Base-by-base conservation (phyloP, 148 eudicot species). In the Camellia japonica region DNA sequence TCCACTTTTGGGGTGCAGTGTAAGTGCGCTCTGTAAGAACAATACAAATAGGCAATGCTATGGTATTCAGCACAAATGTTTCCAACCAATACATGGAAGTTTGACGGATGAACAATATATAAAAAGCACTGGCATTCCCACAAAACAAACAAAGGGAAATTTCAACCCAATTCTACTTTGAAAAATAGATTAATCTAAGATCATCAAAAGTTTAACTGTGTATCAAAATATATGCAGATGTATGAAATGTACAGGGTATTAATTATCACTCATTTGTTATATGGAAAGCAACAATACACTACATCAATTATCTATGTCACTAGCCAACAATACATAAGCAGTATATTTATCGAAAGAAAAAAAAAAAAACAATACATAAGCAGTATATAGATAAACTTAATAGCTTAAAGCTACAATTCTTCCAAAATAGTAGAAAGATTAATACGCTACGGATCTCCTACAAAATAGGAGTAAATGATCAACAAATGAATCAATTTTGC, bases 1-100 rank as follows among this genome's bases (percentile, higher is more conserved):
- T 96, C 99, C 99, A 94, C 89, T 92, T 96, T 46, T 82, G 84
- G 0, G 99, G 98, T 76, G 97, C 97, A 79, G 93, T 74, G 82
- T 79, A 96, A 43, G 99, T 96, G 68, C 94, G 95, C 52, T 82
- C 99, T 96, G 86, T 61, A 91, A 91, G 46, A 20, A 74, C 55
- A 56, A 80, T 60, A 71, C 52, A 58, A 74, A 76, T n/a, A 73
- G 72, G 71, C 8, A 62, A 43, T 61, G 16, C 8, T 30, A 70
- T 13, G 70, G 54, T 6, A 55, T 49, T 23, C 79, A 77, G 58
- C 60, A 77, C 18, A 51, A 56, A 38, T 38, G 23, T 20, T 66
- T 43, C 72, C 46, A n/a, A 38, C 70, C 44, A 44, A 63, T 14
- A 38, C 62, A 30, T 47, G 51, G 51, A 47, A 47, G 51, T 47